A percentile compares a stretch with the other conserved stretches of the same genome.
Conservation (phyloP, 1,139 yeast genomes). For the Yamadazyma blattariae region DNA sequence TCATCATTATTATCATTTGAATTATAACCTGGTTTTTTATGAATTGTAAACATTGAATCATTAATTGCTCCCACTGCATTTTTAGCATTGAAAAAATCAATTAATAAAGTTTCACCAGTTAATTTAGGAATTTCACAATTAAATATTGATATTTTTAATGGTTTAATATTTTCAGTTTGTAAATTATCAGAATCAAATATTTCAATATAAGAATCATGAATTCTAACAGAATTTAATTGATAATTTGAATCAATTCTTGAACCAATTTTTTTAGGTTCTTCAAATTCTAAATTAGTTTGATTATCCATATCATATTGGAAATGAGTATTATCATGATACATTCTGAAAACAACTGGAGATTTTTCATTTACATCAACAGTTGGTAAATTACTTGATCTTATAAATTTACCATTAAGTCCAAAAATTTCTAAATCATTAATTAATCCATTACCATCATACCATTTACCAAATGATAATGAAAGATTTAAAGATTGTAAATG, state of each 20-base stretch:
- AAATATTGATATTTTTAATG: conserved; percentile 55
- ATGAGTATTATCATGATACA: conserved; percentile 27
- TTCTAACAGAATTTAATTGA: conserved; percentile 48
- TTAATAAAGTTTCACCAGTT: conserved; percentile 54
- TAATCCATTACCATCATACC: conserved; percentile 69
- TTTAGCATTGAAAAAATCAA: conserved; percentile 67
- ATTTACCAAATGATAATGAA: conserved; percentile 61
- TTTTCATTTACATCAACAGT: conserved; percentile 1
- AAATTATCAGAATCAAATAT: conserved; percentile 26
- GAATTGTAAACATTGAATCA: conserved; percentile 71
- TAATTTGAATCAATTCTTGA: conserved; percentile 36
- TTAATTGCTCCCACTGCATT: conserved; percentile 72
- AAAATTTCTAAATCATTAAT: conserved; percentile 58
- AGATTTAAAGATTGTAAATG: conserved; percentile 53
- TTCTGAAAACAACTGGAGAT: conserved; percentile 11
- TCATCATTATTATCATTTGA: conserved; percentile 22
- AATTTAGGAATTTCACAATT: conserved; percentile 63
- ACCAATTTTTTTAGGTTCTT: conserved; percentile 12
- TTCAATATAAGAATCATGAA: conserved; percentile 55
- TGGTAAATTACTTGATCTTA: conserved; percentile 13
- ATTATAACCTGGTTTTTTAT: conserved; percentile 44
- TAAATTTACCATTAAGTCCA: conserved; percentile 58
- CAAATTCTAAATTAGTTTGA: conserved; percentile 16
- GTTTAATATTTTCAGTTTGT: conserved; percentile 16
- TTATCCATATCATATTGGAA: conserved; percentile 34